These are phyloP conservation scores for Ophiostoma fasciatum DNA, from an alignment of 2,329 filamentous ascomycete species.

Conservation along the genomic window DNA sequence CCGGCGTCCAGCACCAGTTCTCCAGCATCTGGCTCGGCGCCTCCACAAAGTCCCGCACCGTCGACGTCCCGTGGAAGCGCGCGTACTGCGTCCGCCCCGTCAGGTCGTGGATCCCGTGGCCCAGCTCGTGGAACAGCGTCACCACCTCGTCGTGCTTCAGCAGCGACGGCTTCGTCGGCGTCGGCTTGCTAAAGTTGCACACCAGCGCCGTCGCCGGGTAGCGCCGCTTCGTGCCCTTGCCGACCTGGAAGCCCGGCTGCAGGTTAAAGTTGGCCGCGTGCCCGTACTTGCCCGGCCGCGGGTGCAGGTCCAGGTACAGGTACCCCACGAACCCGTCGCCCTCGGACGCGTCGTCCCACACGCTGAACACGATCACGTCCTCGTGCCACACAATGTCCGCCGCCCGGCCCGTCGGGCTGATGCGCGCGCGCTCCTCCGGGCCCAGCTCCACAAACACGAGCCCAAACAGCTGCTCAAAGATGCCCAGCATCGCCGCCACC, in stretches of 20 bases:
- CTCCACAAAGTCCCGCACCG: conserved; percentile 56
- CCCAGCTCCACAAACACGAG: conserved; percentile 62
- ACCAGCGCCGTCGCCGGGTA: conserved; percentile 70
- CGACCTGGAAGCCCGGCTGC: conserved; percentile 52
- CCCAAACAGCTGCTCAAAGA: conserved; percentile 73
- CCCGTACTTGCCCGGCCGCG: conserved; percentile 67
- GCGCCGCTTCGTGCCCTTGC: conserved; percentile 53
- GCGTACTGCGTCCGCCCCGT: conserved; percentile 47
- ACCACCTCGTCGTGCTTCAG: conserved; percentile 75
- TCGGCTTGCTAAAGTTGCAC: conserved; percentile 76
- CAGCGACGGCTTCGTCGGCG: conserved; percentile 58
- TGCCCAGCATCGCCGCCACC: conserved; percentile 63
- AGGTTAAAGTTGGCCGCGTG: conserved; percentile 78
- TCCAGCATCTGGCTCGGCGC: conserved; percentile 60
- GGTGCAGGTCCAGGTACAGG: conserved; percentile 69
- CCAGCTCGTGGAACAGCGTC: conserved; percentile 67
- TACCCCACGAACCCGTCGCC: conserved; percentile 66
- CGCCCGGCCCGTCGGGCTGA: conserved; percentile 53
- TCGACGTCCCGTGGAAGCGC: conserved; percentile 53
- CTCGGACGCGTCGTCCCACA: conserved; percentile 63
- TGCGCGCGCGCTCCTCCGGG: conserved; percentile 45
- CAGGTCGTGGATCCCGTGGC: conserved; percentile 57
- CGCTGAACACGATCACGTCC: conserved; percentile 68
- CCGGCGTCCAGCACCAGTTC: conserved; percentile 61
- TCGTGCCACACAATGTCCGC: conserved; percentile 68